Percentiles rank a stretch among this genome's conserved stretches.
Evolutionary conservation across 2,329 filamentous ascomycete species (phyloP).

Genomic region (Penicillium sp.): DNA sequence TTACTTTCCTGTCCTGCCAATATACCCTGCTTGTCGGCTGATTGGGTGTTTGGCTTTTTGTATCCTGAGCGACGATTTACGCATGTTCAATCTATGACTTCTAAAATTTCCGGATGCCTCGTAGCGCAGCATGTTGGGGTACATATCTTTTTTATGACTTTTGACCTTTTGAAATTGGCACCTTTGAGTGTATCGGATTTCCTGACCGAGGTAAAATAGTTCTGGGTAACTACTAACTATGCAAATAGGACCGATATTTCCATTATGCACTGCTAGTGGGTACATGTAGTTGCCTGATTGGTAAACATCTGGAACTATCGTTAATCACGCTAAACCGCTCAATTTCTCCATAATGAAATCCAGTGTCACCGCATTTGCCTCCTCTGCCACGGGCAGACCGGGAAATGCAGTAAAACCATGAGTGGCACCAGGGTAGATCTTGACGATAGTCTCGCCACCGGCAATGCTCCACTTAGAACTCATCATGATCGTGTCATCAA

Average conservation of each 20-base stretch:
- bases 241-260: background rate
- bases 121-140: background rate
- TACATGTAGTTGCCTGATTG: background rate
- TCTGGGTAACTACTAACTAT: background rate
- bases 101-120: background rate
- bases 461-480: constrained; percentile 53
- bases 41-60: constrained; percentile 4
- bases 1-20: background rate
- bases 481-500: constrained; percentile 56
- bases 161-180: background rate
- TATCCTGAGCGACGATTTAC: constrained; percentile 10
- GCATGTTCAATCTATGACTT: constrained; percentile 13
- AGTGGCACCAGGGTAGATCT: constrained; percentile 54
- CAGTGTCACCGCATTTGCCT: background rate
- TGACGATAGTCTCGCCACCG: constrained; percentile 52
- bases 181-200: background rate
- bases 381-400: background rate
- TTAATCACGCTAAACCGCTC: background rate
- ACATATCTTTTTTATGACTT: background rate
- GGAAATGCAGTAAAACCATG: constrained; percentile 52
- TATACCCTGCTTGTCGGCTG: constrained; percentile 8
- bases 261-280: background rate
- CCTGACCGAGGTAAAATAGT: background rate
- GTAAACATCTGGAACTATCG: background rate
- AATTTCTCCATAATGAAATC: background rate